A percentile compares a stretch with the other conserved stretches of the same genome.
These are phyloP conservation scores for Immersiella caudata DNA, from an alignment of 495 filamentous ascomycete genomes.

Conservation along the genomic window DNA sequence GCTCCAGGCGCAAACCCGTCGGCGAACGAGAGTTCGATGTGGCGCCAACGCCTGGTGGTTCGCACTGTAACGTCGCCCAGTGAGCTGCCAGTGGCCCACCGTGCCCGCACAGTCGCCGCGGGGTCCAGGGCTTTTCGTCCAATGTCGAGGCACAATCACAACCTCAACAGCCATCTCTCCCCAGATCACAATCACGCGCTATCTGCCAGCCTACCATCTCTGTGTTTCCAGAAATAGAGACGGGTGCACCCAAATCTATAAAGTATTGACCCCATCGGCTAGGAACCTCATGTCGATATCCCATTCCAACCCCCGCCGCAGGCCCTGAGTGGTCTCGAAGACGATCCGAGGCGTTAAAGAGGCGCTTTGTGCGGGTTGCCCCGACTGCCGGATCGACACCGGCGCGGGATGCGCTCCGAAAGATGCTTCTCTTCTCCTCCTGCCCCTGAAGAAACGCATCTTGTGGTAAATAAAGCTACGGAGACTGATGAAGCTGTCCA, in stretches of 20 bases:
- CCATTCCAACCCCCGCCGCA: neutral
- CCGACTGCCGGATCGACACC: slow-evolving; percentile 2
- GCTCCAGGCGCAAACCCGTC: neutral
- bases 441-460: neutral
- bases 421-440: slow-evolving; percentile 1
- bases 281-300: slow-evolving; percentile 3
- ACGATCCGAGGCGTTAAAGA: neutral
- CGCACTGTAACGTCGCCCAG: slow-evolving; percentile 10
- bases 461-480: neutral
- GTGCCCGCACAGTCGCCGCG: slow-evolving; percentile 26
- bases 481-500: neutral
- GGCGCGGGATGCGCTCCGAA: neutral
- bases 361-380: neutral
- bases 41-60: neutral
- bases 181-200: slow-evolving; percentile 13
- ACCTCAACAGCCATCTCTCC: slow-evolving; percentile 1
- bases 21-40: neutral
- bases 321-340: neutral
- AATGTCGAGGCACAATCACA: neutral
- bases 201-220: neutral
- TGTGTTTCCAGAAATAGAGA: slow-evolving; percentile 16
- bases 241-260: neutral
- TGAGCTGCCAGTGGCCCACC: slow-evolving; percentile 5
- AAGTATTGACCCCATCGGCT: neutral
- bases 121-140: slow-evolving; percentile 3